These are phyloP conservation scores for Talaromyces proteolyticus DNA, from an alignment of 495 filamentous ascomycete species.

Conservation along the genomic window DNA sequence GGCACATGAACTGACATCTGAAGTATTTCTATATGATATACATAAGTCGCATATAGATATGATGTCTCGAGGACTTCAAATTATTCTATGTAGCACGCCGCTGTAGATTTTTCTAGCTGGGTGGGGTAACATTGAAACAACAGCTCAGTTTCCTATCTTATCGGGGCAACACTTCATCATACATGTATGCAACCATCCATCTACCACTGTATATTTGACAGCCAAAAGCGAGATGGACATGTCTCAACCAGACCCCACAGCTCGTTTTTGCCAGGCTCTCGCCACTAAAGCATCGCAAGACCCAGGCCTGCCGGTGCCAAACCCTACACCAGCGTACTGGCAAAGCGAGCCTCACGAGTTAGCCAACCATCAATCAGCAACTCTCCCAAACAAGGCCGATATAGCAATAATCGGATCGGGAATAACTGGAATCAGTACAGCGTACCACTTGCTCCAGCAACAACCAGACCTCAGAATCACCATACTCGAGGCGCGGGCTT, in stretches of 20 bases:
- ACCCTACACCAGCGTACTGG: constrained; percentile 62
- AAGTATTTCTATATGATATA: too few relatives aligned
- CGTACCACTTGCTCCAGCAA: constrained; percentile 46
- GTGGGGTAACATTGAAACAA: too few relatives aligned
- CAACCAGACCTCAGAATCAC: constrained; percentile 37
- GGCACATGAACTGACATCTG: too few relatives aligned
- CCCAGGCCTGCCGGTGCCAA: constrained; percentile 34
- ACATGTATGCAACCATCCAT: too few relatives aligned
- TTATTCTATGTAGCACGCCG: too few relatives aligned
- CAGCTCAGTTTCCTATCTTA: too few relatives aligned
- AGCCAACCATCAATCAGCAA: constrained; percentile 35
- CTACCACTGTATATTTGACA: too few relatives aligned
- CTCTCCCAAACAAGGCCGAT: constrained; percentile 41
- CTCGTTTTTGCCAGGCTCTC: not conserved
- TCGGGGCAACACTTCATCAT: too few relatives aligned
- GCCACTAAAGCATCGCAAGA: constrained; percentile 1
- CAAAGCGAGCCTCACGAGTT: constrained; percentile 51
- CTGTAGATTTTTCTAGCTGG: too few relatives aligned
- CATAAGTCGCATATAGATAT: too few relatives aligned
- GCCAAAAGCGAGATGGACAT: too few relatives aligned
- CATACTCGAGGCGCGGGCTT: constrained; percentile 73
- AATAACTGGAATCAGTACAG: constrained; percentile 56
- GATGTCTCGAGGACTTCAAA: too few relatives aligned
- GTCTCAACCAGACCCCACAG: not conserved
- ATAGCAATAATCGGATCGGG: constrained; percentile 62